Base-by-base conservation (phyloP, 2,329 filamentous ascomycete genomes). In the Moelleriella libera region DNA sequence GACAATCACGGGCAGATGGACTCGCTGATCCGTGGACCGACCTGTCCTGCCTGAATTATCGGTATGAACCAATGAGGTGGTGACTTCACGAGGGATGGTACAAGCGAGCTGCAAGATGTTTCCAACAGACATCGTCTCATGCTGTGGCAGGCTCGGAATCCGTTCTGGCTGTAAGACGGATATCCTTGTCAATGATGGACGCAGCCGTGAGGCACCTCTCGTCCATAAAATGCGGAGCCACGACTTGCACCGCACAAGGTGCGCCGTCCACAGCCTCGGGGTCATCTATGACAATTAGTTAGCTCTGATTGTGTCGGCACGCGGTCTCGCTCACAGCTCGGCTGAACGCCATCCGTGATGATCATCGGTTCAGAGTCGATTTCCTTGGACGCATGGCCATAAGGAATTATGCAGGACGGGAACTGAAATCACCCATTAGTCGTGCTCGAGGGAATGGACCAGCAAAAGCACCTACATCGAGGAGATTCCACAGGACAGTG, bases 401-500 rank as follows among this genome's bases (percentile, higher is more conserved):
- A 70, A 0, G 69, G 70, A 46, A 78, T 60, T 2, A 74, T 65
- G 6, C 68, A 72, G 3, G 70, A 66, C 3, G 74, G 74, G 53
- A 71, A 76, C 68, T 73, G n/a, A 12, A 48, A 31, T 34, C 44
- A 3, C 0, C 5, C 6, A 46, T 42, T 51, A 41, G 50, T 42
- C 29, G 3, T 37, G 34, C 34, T 37, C 34, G 34, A 8, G 12
- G 34, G 2, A 37, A 9, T 12, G 8, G 8, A 37, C 12, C 34
- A 5, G 34, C 34, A 37, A 12, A 37, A 37, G 34, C 8, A 61
- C 69, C 60, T 53, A 70, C 71, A 57, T 78, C 71, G 5, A 78
- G 52, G 7, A 76, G 28, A 49, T 78, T 80, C 56, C 67, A 67
- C 31, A 77, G 50, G 14, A 68, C 55, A 0, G 75, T 77, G 46